A percentile compares a stretch with the other conserved stretches of the same genome.
phyloP scores from a whole-genome alignment of 495 filamentous ascomycete genomes.

The Daldinia grandis region DNA sequence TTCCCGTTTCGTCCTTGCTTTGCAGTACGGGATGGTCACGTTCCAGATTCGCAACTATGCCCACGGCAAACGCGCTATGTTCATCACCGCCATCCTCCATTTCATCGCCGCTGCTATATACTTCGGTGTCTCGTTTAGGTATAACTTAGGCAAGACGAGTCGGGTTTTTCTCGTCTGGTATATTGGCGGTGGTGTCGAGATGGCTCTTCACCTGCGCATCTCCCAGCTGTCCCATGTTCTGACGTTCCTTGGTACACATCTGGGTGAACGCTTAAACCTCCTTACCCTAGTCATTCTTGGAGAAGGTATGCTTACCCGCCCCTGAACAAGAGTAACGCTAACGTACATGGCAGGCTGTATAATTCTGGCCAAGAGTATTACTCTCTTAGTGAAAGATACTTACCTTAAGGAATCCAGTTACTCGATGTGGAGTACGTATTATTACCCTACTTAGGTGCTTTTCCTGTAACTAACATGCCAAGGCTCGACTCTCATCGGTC shows the following conservation, averaged over 20 bases:
- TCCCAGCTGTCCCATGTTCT: conserved; percentile 64
- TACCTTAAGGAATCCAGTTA: conserved; percentile 54
- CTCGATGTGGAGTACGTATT: conserved; percentile 44
- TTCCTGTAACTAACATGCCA: conserved; percentile 31
- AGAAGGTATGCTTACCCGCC: conserved; percentile 57
- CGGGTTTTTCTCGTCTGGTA: conserved; percentile 66
- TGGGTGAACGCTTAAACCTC: conserved; percentile 71
- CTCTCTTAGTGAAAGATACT: conserved; percentile 37
- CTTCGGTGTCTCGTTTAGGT: conserved; percentile 56
- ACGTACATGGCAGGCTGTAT: conserved; percentile 26
- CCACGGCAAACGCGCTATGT: conserved; percentile 48
- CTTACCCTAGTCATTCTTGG: conserved; percentile 76
- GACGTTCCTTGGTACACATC: conserved; percentile 70
- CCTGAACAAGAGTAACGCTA: neutral
- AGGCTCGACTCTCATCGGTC: conserved; percentile 46
- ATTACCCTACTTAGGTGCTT: conserved; percentile 2
- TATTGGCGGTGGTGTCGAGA: conserved; percentile 64
- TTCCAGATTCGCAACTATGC: conserved; percentile 56
- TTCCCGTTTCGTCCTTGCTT: conserved; percentile 62
- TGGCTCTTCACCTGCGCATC: conserved; percentile 60
- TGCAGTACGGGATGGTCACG: conserved; percentile 66
- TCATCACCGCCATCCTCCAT: conserved; percentile 56
- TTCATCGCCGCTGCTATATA: conserved; percentile 56
- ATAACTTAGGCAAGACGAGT: conserved; percentile 36
- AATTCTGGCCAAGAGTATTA: conserved; percentile 38